These are phyloP conservation scores for Sarocladium brachiariae DNA, from an alignment of 2,329 filamentous ascomycete genomes.

Conservation along the genomic window DNA sequence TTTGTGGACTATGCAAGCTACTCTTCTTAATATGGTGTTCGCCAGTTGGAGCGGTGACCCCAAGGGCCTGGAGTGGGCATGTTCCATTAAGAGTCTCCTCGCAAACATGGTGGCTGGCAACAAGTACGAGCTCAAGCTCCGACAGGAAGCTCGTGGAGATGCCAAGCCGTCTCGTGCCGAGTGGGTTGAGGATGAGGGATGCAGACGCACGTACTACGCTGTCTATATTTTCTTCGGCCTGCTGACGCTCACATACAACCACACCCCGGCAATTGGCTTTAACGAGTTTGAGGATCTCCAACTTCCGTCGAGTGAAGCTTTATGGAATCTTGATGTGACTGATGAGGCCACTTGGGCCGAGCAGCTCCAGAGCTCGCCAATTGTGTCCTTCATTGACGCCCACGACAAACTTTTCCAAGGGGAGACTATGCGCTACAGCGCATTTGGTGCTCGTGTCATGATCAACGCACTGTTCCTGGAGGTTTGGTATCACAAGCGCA, in stretches of 20 bases:
- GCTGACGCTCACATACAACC: conserved; percentile 91
- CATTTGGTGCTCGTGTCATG: conserved; percentile 95
- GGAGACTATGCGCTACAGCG: conserved; percentile 83
- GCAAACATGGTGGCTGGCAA: conserved; percentile 99
- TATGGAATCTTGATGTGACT: conserved; percentile 80
- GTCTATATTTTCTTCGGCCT: conserved; percentile 99
- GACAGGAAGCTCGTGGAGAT: conserved; percentile 78
- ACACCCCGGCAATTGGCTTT: conserved; percentile 95
- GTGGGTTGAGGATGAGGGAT: conserved; percentile 96
- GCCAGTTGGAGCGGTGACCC: conserved; percentile 98
- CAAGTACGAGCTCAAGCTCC: conserved; percentile 89
- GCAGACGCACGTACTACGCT: conserved; percentile 92
- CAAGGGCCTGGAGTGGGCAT: conserved; percentile 96
- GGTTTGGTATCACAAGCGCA: conserved; percentile 98
- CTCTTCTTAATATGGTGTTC: conserved; percentile 96
- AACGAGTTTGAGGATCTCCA: conserved; percentile 94
- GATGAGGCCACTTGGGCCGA: conserved; percentile 85
- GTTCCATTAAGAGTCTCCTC: conserved; percentile 95
- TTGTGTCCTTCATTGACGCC: conserved; percentile 84
- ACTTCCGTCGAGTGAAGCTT: conserved; percentile 83
- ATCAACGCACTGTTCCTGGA: conserved; percentile 98
- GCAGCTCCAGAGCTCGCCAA: conserved; percentile 60
- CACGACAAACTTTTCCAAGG: conserved; percentile 96
- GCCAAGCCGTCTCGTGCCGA: conserved; percentile 71
- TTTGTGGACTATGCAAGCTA: conserved; percentile 97